Evolutionary conservation across 2,329 filamentous ascomycete species (phyloP), one percentile per base, ranked within the genome.

Genomic region (Diaporthe helianthi): DNA sequence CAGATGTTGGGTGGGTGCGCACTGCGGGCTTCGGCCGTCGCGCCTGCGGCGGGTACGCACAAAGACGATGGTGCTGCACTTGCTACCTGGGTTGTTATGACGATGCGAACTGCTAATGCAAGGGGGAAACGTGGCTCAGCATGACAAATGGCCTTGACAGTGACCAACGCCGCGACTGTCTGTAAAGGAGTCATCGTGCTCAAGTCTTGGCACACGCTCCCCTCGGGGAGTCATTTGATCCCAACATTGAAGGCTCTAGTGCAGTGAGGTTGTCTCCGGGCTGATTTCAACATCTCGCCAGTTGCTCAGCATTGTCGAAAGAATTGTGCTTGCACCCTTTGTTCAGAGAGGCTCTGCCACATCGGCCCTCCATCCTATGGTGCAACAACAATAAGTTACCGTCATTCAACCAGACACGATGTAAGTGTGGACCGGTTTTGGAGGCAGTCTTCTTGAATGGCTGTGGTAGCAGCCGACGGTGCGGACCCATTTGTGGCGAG

Each of bases 81-180:
- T 26, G 41, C 19, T 63, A 22, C n/a, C n/a, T n/a, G n/a, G n/a
- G n/a, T n/a, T n/a, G 15, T 63, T 24, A 49, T 63, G 58, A 63
- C 58, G 58, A 63, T 36, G 58, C 6, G 19, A 49, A 9, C 58
- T 33, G 36, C 58, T 49, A 19, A 49, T 63, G 58, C 58, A 63
- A 41, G 44, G 29, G n/a, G 29, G 36, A 63, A 63, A 49, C 58
- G 58, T 63, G 58, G 58, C 58, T 7, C 58, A 63, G 15, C 44
- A 63, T 63, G 58, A 63, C 58, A 63, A 63, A 63, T 63, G 12
- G 58, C 1, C 19, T 41, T 46, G 58, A 61, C 58, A 33, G 41
- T 17, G 29, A 49, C 29, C 47, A 22, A 63, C 41, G 33, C 26
- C 26, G 22, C 41, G n/a, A 24, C 19, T 24, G 41, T 63, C 26